phyloP scores from a whole-genome alignment of 768 basidiomycete genomes.

The Pulveroboletus frians region DNA sequence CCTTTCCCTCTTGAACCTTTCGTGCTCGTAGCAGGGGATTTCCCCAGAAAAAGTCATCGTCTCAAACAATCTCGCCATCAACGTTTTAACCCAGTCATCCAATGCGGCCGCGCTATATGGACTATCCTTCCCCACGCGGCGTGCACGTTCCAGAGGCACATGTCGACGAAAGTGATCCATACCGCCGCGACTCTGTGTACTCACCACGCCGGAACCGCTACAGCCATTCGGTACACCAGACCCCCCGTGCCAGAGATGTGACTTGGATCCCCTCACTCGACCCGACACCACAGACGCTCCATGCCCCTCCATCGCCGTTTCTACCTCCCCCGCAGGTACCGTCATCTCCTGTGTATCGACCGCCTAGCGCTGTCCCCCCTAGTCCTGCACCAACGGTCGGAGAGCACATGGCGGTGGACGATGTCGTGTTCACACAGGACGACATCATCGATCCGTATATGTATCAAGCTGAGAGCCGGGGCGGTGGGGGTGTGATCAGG shows the following conservation, averaged over 20 bases:
- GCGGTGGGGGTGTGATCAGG: constrained; percentile 19
- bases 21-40: background rate
- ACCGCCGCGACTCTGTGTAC: background rate
- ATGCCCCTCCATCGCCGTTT: constrained; percentile 4
- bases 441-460: background rate
- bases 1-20: background rate
- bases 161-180: constrained; percentile 6
- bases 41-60: background rate
- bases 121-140: constrained; percentile 22
- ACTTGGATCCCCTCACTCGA: constrained; percentile 22
- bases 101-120: constrained; percentile 23
- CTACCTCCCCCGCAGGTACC: constrained; percentile 1
- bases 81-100: background rate
- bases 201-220: constrained; percentile 20
- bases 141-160: constrained; percentile 19
- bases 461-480: constrained; percentile 7
- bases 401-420: constrained; percentile 28
- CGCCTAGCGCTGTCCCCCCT: constrained; percentile 9
- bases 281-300: constrained; percentile 9
- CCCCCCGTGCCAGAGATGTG: constrained; percentile 20
- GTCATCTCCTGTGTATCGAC: constrained; percentile 11
- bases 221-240: constrained; percentile 14
- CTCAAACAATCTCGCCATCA: background rate
- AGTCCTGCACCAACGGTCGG: constrained; percentile 27
- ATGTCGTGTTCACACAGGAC: constrained; percentile 1